Evolutionary conservation across 2,329 filamentous ascomycete species (phyloP).

Genomic region (Ophiostoma tasmaniense): DNA sequence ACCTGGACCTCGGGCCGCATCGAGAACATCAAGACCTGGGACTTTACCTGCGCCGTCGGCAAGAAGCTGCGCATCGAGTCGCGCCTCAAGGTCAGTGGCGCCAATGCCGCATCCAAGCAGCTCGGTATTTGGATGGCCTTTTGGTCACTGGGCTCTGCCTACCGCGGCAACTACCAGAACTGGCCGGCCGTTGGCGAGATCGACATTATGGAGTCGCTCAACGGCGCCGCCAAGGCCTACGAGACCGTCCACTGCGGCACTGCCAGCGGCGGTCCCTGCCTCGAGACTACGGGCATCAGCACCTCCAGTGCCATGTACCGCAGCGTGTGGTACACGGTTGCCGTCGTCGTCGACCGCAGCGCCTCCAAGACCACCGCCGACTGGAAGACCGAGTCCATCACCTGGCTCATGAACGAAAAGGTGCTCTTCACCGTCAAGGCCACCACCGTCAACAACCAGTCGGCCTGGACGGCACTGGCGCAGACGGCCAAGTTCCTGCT

Average conservation of each 20-base stretch:
- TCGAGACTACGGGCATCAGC: constrained; percentile 32
- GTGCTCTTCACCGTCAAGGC: constrained; percentile 39
- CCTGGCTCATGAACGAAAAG: constrained; percentile 41
- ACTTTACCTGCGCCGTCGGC: constrained; percentile 30
- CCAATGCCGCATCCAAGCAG: constrained; percentile 23
- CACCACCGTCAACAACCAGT: constrained; percentile 35
- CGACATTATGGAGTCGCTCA: constrained; percentile 37
- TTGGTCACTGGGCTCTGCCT: constrained; percentile 35
- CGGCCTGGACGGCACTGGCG: constrained; percentile 42
- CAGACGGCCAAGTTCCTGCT: constrained; percentile 44
- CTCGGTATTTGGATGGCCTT: constrained; percentile 41
- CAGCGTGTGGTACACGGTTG: constrained; percentile 38
- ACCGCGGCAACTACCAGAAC: constrained; percentile 31
- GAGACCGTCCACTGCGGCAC: constrained; percentile 37
- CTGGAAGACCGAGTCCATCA: constrained; percentile 42
- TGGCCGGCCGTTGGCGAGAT: constrained; percentile 39
- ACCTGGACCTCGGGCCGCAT: constrained; percentile 39
- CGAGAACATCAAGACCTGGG: constrained; percentile 30
- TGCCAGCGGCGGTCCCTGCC: constrained; percentile 33
- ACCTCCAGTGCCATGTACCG: constrained; percentile 21
- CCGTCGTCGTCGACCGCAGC: constrained; percentile 42
- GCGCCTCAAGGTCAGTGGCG: constrained; percentile 30
- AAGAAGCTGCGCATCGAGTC: constrained; percentile 33
- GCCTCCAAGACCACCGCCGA: constrained; percentile 26
- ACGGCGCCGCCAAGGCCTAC: constrained; percentile 30